phyloP scores from a whole-genome alignment of 441 rosid species.

The Raphanus hybrid region DNA sequence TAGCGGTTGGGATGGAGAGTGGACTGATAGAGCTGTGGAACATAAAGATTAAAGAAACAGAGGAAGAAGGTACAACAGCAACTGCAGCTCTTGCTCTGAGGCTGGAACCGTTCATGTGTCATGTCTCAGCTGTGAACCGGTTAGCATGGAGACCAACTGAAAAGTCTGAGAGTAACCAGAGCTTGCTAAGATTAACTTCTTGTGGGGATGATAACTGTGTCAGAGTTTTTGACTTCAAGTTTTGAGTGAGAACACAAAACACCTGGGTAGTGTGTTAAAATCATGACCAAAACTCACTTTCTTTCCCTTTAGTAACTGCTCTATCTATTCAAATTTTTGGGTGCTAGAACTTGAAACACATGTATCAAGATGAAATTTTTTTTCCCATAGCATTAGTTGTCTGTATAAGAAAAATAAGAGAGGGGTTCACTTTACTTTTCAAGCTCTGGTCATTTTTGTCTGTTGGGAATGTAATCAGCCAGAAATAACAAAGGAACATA shows the following conservation, averaged over 20 bases:
- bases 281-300: neutral
- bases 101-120: slow-evolving; percentile 4
- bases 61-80: slow-evolving; percentile 43
- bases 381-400: neutral
- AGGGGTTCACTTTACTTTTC: neutral
- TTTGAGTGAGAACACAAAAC: slow-evolving; percentile 15
- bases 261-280: neutral
- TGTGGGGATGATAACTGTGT: slow-evolving; percentile 93
- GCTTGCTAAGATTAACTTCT: slow-evolving; percentile 65
- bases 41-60: slow-evolving; percentile 41
- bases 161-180: slow-evolving; percentile 42
- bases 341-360: slow-evolving; percentile 14
- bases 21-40: slow-evolving; percentile 80
- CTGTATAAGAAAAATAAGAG: neutral
- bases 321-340: slow-evolving; percentile 21
- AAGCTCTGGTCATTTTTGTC: neutral
- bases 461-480: neutral
- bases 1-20: slow-evolving; percentile 84
- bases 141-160: slow-evolving; percentile 65
- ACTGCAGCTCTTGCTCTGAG: slow-evolving; percentile 44
- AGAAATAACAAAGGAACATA: neutral
- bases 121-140: slow-evolving; percentile 74
- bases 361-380: neutral
- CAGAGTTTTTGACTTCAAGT: slow-evolving; percentile 67
- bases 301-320: neutral